Conservation (phyloP, 441 rosid species). For the Croton setiger region DNA sequence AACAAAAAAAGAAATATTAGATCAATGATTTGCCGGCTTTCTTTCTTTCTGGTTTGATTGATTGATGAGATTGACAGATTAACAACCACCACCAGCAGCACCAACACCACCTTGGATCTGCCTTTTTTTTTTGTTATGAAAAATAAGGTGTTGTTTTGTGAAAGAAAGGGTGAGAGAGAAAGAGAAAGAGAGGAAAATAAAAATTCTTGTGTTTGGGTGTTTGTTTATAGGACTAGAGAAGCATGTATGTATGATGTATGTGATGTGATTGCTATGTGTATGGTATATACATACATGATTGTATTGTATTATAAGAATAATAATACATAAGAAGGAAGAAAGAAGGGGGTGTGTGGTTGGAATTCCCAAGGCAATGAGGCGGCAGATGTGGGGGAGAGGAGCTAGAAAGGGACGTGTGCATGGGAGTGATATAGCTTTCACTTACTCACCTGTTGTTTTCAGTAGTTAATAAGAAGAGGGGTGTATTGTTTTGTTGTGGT, state of each 20-base stretch:
- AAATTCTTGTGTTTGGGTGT: slow-evolving; percentile 16
- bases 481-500: slow-evolving; percentile 16
- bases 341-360: slow-evolving; percentile 30
- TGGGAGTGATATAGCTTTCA: slow-evolving; percentile 56
- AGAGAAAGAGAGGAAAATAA: neutral
- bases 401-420: slow-evolving; percentile 87
- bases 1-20: slow-evolving; percentile 9
- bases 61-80: slow-evolving; percentile 53
- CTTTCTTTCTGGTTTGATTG: slow-evolving; percentile 31
- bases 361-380: slow-evolving; percentile 44
- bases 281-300: slow-evolving; percentile 11
- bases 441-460: slow-evolving; percentile 84
- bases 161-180: slow-evolving; percentile 22
- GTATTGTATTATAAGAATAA: neutral
- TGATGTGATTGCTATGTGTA: neutral
- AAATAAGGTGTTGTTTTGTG: slow-evolving; percentile 24
- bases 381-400: slow-evolving; percentile 62
- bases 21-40: slow-evolving; percentile 39
- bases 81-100: slow-evolving; percentile 25
- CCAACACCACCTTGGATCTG: slow-evolving; percentile 39
- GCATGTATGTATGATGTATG: neutral
- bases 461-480: slow-evolving; percentile 34
- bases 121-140: slow-evolving; percentile 20
- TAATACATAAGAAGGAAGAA: slow-evolving; percentile 19
- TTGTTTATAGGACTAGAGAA: neutral